These are phyloP conservation scores for Cladosporium cucumerinum DNA, from an alignment of 2,329 filamentous ascomycete species.

Conservation along the genomic window DNA sequence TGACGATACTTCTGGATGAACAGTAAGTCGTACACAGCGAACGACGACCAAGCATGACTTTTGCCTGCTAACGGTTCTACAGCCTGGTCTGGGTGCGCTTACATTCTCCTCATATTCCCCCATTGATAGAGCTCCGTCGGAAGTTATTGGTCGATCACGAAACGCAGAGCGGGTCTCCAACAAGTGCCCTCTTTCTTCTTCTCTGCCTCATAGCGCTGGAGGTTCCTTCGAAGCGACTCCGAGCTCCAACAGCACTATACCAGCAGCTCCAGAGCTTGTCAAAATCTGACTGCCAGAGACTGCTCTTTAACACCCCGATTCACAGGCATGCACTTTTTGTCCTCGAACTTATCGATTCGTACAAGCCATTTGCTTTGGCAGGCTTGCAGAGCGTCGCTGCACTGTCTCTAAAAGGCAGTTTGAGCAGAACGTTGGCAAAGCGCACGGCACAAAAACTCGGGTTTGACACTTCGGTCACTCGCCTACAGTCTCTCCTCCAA, in stretches of 20 bases:
- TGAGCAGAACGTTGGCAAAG: conserved; percentile 16
- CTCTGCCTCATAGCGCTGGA: conserved; percentile 15
- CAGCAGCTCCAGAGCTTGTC: conserved; percentile 8
- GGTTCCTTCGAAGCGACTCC: conserved; percentile 7
- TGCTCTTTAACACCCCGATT: conserved; percentile 9
- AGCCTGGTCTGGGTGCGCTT: conserved; percentile 20
- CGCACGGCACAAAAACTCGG: conserved; percentile 10
- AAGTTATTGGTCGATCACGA: neutral
- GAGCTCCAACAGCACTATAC: neutral
- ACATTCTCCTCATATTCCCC: conserved; percentile 18
- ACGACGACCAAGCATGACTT: neutral
- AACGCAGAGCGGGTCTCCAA: neutral
- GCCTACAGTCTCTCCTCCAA: neutral
- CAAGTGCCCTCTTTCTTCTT: conserved; percentile 11
- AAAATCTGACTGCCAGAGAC: neutral
- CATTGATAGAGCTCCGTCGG: conserved; percentile 3
- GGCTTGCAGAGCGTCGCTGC: conserved; percentile 12
- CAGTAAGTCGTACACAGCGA: conserved; percentile 1
- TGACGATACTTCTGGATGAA: conserved; percentile 3
- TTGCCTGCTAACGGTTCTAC: neutral
- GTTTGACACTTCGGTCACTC: neutral
- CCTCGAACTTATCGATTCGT: conserved; percentile 14
- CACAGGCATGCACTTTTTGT: conserved; percentile 11
- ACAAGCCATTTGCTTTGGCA: conserved; percentile 17
- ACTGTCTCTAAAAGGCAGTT: conserved; percentile 13